Evolutionary conservation across 2,329 filamentous ascomycete species (phyloP).

Genomic region (Thielaviopsis euricoi): DNA sequence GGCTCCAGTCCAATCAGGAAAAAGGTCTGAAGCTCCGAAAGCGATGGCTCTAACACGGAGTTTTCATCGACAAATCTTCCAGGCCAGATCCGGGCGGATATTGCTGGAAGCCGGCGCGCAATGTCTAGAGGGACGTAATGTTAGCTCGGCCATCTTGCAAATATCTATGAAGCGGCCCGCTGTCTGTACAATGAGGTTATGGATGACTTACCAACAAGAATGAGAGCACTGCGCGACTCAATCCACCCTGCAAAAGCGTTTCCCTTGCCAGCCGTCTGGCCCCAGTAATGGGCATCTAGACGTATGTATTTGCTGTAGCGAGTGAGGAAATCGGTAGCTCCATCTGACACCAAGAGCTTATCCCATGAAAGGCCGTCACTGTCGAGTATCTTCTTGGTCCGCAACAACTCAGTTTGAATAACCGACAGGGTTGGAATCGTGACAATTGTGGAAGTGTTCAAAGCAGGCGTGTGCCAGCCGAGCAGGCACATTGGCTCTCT

Average conservation of each 20-base stretch:
- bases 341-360: conserved; percentile 21
- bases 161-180: too few species aligned
- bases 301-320: conserved; percentile 39
- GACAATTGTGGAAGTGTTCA: conserved; percentile 41
- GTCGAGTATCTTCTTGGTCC: conserved; percentile 26
- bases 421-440: conserved; percentile 35
- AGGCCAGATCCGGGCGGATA: background rate
- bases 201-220: conserved; percentile 38
- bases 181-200: background rate
- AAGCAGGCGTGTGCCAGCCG: conserved; percentile 42
- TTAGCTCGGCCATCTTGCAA: too few species aligned
- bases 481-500: conserved; percentile 47
- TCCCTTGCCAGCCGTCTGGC: conserved; percentile 35
- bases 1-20: background rate
- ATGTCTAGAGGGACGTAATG: background rate
- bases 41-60: background rate
- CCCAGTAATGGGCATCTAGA: conserved; percentile 51
- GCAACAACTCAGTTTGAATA: conserved; percentile 33
- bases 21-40: background rate
- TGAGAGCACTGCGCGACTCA: conserved; percentile 39
- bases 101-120: conserved; percentile 13
- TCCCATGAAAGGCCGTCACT: conserved; percentile 25
- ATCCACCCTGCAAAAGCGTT: conserved; percentile 44
- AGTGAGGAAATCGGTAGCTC: conserved; percentile 31
- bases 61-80: background rate